Conservation (phyloP, 768 basidiomycete species). For the Podaxis mareebaensis region DNA sequence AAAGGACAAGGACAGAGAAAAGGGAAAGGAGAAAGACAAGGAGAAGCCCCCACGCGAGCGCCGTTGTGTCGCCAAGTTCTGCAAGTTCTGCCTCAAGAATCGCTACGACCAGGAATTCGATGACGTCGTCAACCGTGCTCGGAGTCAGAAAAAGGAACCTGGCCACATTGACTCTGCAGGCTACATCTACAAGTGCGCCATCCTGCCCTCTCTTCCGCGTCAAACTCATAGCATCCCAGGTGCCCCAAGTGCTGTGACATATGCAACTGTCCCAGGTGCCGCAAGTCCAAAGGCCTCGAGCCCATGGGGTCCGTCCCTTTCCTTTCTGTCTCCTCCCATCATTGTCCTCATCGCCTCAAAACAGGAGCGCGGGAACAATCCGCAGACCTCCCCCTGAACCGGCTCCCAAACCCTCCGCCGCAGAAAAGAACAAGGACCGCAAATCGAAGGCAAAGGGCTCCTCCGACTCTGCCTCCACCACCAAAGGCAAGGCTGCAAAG, state of each 20-base stretch:
- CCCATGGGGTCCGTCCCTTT: slow-evolving; percentile 52
- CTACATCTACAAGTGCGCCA: slow-evolving; percentile 55
- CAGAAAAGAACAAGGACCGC: slow-evolving; percentile 19
- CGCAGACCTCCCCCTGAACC: slow-evolving; percentile 16
- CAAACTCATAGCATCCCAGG: slow-evolving; percentile 33
- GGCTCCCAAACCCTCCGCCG: slow-evolving; percentile 1
- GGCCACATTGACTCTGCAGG: slow-evolving; percentile 26
- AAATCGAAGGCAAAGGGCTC: slow-evolving; percentile 15
- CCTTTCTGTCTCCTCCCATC: neutral
- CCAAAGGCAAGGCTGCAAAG: slow-evolving; percentile 19
- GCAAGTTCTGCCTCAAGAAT: slow-evolving; percentile 66
- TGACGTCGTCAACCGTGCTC: slow-evolving; percentile 31
- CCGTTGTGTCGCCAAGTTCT: slow-evolving; percentile 61
- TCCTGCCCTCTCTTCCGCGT: neutral
- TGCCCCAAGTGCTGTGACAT: slow-evolving; percentile 68
- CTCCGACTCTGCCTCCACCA: slow-evolving; percentile 10
- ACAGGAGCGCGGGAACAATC: slow-evolving; percentile 19
- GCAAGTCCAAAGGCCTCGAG: slow-evolving; percentile 60
- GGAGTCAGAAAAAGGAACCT: slow-evolving; percentile 18
- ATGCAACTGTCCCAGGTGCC: slow-evolving; percentile 70
- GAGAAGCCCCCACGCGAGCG: slow-evolving; percentile 12
- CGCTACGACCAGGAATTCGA: slow-evolving; percentile 59
- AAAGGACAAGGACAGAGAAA: slow-evolving; percentile 25
- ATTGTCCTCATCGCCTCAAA: slow-evolving; percentile 11
- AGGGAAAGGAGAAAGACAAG: slow-evolving; percentile 11